Percentiles rank a stretch among this genome's conserved stretches.
These are phyloP conservation scores for Mortierella sp. DNA, from an alignment of 371 early-diverging fungal species.

Conservation along the genomic window DNA sequence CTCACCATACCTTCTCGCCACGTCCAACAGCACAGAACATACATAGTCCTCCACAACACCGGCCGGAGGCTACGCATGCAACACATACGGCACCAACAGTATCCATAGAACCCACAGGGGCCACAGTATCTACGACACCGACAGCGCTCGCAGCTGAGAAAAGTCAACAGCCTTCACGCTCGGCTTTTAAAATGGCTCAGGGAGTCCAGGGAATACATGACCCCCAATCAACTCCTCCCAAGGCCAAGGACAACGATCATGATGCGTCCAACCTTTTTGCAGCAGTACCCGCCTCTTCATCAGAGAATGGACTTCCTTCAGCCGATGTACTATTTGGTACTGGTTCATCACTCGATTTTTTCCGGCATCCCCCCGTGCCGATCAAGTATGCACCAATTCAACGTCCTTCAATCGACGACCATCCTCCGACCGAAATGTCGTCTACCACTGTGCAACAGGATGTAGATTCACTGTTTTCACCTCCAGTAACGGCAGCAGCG, in stretches of 20 bases:
- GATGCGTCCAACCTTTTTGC: background rate
- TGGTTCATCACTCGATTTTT: conserved; percentile 28
- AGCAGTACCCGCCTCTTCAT: background rate
- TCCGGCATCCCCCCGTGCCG: conserved; percentile 6
- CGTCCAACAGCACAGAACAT: background rate
- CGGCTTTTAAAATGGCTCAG: background rate
- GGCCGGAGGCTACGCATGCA: background rate
- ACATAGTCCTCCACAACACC: background rate
- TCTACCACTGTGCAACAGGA: background rate
- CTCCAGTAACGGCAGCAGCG: background rate
- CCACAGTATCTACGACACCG: background rate
- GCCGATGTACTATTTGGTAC: conserved; percentile 49
- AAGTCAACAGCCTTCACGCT: background rate
- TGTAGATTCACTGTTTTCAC: background rate
- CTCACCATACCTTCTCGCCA: background rate
- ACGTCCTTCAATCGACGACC: background rate
- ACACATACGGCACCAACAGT: background rate
- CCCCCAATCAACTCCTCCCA: background rate
- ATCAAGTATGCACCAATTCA: background rate
- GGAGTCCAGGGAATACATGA: background rate
- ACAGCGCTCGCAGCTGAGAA: background rate
- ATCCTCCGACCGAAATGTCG: background rate
- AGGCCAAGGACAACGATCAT: background rate
- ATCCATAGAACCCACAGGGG: background rate
- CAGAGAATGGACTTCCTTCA: conserved; percentile 31